A percentile compares a stretch with the other conserved stretches of the same genome.
phyloP scores from a whole-genome alignment of 1,284 basidiomycete genomes.

The Boletus hoseneyae region DNA sequence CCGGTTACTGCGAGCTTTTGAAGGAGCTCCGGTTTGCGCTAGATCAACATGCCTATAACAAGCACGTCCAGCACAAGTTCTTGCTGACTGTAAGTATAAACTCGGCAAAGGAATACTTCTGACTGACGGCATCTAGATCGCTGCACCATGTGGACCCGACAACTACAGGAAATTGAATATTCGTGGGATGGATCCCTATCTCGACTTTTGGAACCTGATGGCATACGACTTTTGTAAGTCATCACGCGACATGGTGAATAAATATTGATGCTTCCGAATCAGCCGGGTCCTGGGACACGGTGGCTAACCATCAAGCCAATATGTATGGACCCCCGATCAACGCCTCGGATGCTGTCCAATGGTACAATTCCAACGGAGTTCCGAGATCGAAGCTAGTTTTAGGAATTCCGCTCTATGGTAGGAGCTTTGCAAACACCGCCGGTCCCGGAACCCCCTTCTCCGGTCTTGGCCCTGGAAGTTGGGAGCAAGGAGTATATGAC shows the following conservation, averaged over 20 bases:
- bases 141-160: slow-evolving; percentile 89
- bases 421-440: slow-evolving; percentile 83
- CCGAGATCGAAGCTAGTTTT: slow-evolving; percentile 79
- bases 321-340: slow-evolving; percentile 68
- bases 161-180: slow-evolving; percentile 80
- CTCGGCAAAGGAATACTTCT: background rate
- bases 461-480: slow-evolving; percentile 70
- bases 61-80: slow-evolving; percentile 61
- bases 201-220: slow-evolving; percentile 99
- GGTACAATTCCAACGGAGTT: slow-evolving; percentile 74
- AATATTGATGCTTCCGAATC: slow-evolving; percentile 9
- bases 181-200: slow-evolving; percentile 79
- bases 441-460: slow-evolving; percentile 80
- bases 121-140: slow-evolving; percentile 53
- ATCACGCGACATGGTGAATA: slow-evolving; percentile 10
- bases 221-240: slow-evolving; percentile 75
- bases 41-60: slow-evolving; percentile 61
- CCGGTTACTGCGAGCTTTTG: slow-evolving; percentile 70
- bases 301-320: slow-evolving; percentile 88
- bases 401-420: slow-evolving; percentile 89
- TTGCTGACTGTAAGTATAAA: slow-evolving; percentile 62
- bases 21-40: slow-evolving; percentile 66
- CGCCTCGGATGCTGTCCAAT: slow-evolving; percentile 67
- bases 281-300: slow-evolving; percentile 80
- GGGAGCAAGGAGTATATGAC: slow-evolving; percentile 82